Evolutionary conservation across 2,329 filamentous ascomycete species (phyloP).

Genomic region (Plectosphaerella sp.): DNA sequence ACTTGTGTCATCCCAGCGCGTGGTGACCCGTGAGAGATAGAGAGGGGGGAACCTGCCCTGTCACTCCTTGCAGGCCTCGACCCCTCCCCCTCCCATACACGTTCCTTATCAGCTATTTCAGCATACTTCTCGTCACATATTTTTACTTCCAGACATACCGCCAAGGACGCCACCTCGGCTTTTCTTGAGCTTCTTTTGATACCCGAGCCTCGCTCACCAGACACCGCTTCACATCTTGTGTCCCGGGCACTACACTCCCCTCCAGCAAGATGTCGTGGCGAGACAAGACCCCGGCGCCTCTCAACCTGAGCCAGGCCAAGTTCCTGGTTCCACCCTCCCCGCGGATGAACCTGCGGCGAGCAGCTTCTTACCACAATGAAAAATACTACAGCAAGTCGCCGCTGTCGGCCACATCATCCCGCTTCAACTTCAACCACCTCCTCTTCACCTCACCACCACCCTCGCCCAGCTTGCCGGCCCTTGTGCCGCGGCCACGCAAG

Average conservation of each 20-base stretch:
- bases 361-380: slow-evolving; percentile 46
- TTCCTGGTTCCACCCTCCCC: slow-evolving; percentile 49
- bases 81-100: neutral
- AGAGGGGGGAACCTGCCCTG: too few relatives aligned
- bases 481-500: slow-evolving; percentile 62
- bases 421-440: slow-evolving; percentile 64
- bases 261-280: slow-evolving; percentile 9
- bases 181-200: neutral
- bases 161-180: neutral
- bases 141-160: neutral
- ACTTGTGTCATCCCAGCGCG: neutral
- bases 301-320: slow-evolving; percentile 41
- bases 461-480: slow-evolving; percentile 66
- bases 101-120: neutral
- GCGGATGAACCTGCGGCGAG: slow-evolving; percentile 54
- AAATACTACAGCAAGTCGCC: slow-evolving; percentile 42
- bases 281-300: slow-evolving; percentile 37
- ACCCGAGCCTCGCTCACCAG: neutral
- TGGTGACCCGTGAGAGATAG: too few relatives aligned
- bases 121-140: neutral
- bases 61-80: neutral
- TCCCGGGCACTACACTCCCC: neutral
- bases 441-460: slow-evolving; percentile 63
- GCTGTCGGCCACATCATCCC: slow-evolving; percentile 55
- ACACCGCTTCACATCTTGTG: neutral